Conservation (phyloP, 2,329 filamentous ascomycete species). For the Aureobasidium uvarum region DNA sequence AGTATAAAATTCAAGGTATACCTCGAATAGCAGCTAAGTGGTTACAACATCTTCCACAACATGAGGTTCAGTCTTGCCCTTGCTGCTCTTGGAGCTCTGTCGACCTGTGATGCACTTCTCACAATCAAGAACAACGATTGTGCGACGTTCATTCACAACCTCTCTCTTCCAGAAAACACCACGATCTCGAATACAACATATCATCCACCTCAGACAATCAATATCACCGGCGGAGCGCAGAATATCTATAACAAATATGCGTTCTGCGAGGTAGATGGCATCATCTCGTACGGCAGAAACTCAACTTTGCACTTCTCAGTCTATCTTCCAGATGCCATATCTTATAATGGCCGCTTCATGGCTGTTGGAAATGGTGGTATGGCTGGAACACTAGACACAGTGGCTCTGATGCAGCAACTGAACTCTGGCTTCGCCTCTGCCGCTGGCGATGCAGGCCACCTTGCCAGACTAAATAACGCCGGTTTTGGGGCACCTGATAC, state of each 20-base stretch:
- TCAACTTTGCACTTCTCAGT: conserved; percentile 32
- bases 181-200: conserved; percentile 31
- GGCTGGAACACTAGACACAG: conserved; percentile 33
- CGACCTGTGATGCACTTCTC: background rate
- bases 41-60: background rate
- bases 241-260: conserved; percentile 30
- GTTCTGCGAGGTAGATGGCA: conserved; percentile 34
- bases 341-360: conserved; percentile 34
- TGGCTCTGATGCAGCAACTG: conserved; percentile 32
- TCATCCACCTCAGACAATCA: conserved; percentile 28
- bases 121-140: conserved; percentile 21
- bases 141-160: conserved; percentile 7
- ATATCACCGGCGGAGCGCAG: conserved; percentile 26
- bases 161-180: conserved; percentile 26
- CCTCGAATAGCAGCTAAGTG: background rate
- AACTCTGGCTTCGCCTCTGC: conserved; percentile 35
- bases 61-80: background rate
- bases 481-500: conserved; percentile 32
- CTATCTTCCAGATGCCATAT: conserved; percentile 32
- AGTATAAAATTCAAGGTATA: background rate
- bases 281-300: conserved; percentile 32
- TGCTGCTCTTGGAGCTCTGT: background rate
- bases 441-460: conserved; percentile 34
- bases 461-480: conserved; percentile 32
- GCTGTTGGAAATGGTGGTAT: conserved; percentile 37